Evolutionary conservation across 805 yeast species (phyloP), one percentile per base, ranked within the genome.

Genomic region (Saccharomycopsis amapae): DNA sequence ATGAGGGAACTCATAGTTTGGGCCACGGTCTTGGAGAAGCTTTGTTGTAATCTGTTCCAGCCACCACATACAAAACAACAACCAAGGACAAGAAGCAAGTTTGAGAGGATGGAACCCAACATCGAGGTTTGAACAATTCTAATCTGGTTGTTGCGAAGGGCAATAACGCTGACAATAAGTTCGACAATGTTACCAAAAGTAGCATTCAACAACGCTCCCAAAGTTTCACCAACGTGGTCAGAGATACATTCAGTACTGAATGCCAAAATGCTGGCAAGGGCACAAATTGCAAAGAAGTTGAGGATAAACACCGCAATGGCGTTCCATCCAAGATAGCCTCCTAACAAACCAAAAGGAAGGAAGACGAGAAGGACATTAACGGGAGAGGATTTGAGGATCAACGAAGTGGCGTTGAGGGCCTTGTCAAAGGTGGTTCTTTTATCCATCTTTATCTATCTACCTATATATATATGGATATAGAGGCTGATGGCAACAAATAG

Each of bases 111-210:
- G 44, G 95, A 83, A 26, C 98, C 98, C 48, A 93, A 74, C 97
- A 93, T 90, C 18, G 95, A 85, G 2, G 97, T 95, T 65, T 93
- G 97, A 24, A 93, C 97, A 58, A 93, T 89, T 53, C 95, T 75
- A 42, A 93, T 79, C 65, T 93, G 97, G 55, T 86, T 85, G 37
- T 85, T 82, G 55, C 67, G 71, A 57, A 93, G 71, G 1, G 98
- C 98, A 55, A 93, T 87, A 23, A 93, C 70, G 1, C 96, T 85
- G 30, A 93, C 97, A 62, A 93, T 93, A 50, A 93, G 78, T 67
- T 93, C 98, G 19, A 93, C 96, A 2, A 97, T 97, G 62, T 93
- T 93, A 49, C 98, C 98, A 62, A 93, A 86, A 7, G 97, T 89
- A 2, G 98, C 98, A 65, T 93, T 93, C 58, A 93, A 71, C 53